phyloP scores from a whole-genome alignment of 208 protist genomes.

The Trypanosoma rangeli region DNA sequence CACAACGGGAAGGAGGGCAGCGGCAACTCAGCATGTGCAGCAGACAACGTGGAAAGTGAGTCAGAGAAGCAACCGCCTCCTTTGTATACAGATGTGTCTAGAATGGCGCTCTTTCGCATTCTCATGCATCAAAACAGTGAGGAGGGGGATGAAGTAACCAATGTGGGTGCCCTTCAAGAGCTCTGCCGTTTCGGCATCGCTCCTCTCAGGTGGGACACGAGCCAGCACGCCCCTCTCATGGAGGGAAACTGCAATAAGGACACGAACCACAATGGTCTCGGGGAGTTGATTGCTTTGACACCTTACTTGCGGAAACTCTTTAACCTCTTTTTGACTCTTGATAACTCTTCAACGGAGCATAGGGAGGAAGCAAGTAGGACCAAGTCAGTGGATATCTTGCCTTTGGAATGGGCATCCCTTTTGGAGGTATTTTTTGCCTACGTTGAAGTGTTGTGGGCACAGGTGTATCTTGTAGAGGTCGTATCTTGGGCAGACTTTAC shows the following conservation, averaged over 20 bases:
- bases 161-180: conserved; percentile 1
- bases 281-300: neutral
- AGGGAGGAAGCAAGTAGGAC: neutral
- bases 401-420: conserved; percentile 11
- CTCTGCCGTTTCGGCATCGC: neutral
- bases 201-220: neutral
- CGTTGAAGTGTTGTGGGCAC: conserved; percentile 31
- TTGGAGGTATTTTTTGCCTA: conserved; percentile 28
- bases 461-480: conserved; percentile 28
- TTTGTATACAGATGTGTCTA: neutral
- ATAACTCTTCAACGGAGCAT: neutral
- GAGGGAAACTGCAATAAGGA: neutral
- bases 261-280: neutral
- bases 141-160: neutral
- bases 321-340: conserved; percentile 7
- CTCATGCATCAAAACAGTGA: conserved; percentile 1
- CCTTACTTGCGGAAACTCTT: conserved; percentile 12
- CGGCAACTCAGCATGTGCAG: neutral
- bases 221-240: neutral
- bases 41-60: neutral
- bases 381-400: neutral
- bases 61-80: neutral
- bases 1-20: neutral
- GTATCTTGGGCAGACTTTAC: conserved; percentile 27
- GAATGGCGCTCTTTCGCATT: conserved; percentile 1